Evolutionary conservation across 2,329 filamentous ascomycete genomes (phyloP).

Genomic region (Sclerotinia minor): DNA sequence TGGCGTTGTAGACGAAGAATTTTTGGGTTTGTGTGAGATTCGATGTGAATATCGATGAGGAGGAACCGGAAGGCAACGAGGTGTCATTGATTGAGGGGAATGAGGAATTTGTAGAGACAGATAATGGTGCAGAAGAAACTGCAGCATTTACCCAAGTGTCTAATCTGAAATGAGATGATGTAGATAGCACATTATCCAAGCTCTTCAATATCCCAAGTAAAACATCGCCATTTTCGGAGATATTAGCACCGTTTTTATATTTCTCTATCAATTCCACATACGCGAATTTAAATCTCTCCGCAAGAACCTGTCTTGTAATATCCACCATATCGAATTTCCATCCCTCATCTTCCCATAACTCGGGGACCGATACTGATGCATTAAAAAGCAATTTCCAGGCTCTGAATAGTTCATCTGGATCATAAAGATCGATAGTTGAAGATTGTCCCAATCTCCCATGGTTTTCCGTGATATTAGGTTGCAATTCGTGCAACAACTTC

Average conservation of each 20-base stretch:
- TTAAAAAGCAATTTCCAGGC: neutral
- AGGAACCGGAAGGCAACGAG: neutral
- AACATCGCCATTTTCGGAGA: neutral
- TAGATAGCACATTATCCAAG: neutral
- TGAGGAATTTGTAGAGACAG: neutral
- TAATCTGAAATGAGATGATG: conserved; percentile 6
- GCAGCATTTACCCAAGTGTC: conserved; percentile 6
- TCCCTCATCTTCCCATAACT: neutral
- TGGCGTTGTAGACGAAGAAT: conserved; percentile 46
- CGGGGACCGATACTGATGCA: neutral
- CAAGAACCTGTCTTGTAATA: conserved; percentile 1
- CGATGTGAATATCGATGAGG: neutral
- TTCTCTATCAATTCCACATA: neutral
- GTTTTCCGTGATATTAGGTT: neutral
- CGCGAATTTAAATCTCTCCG: neutral
- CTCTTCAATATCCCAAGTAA: neutral
- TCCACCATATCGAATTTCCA: conserved; percentile 16
- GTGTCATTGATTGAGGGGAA: rapidly evolving
- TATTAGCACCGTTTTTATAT: neutral
- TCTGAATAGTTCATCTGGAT: neutral
- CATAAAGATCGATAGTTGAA: neutral
- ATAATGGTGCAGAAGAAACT: neutral
- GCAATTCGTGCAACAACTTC: neutral
- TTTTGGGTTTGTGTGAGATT: neutral
- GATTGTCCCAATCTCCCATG: conserved; percentile 1